phyloP scores from a whole-genome alignment of 2,329 filamentous ascomycete species.

The Chrysosphaeria jannelii region DNA sequence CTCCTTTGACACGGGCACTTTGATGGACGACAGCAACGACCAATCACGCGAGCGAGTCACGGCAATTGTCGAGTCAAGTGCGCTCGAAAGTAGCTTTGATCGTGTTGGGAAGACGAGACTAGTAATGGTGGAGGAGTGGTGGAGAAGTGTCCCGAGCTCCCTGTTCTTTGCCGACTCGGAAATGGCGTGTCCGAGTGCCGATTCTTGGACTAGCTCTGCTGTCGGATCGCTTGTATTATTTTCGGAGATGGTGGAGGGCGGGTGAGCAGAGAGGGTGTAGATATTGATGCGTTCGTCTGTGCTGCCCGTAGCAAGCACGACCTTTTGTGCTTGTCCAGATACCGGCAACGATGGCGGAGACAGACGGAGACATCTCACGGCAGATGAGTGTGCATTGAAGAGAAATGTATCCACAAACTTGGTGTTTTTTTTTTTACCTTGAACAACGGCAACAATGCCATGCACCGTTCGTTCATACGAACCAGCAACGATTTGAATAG shows the following conservation, averaged over 20 bases:
- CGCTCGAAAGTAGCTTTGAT: constrained; percentile 61
- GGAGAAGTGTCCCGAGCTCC: constrained; percentile 59
- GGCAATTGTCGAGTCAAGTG: constrained; percentile 75
- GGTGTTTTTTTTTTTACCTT: constrained; percentile 3
- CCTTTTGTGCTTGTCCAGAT: constrained; percentile 39
- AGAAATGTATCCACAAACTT: constrained; percentile 74
- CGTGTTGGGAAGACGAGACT: constrained; percentile 55
- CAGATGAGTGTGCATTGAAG: constrained; percentile 75
- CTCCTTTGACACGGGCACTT: constrained; percentile 58
- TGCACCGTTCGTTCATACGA: constrained; percentile 88
- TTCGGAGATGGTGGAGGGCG: constrained; percentile 20
- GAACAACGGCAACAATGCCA: constrained; percentile 51
- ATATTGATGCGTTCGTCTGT: constrained; percentile 89
- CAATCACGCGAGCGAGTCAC: constrained; percentile 73
- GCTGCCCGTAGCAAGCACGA: constrained; percentile 69
- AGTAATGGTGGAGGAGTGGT: constrained; percentile 63
- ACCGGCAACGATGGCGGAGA: constrained; percentile 39
- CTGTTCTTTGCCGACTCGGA: constrained; percentile 66
- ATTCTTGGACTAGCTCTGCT: constrained; percentile 25
- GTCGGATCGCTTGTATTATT: constrained; percentile 7
- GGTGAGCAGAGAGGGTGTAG: constrained; percentile 55
- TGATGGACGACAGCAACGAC: constrained; percentile 64
- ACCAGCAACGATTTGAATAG: constrained; percentile 72
- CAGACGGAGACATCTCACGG: constrained; percentile 66
- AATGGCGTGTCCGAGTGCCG: constrained; percentile 28